Evolutionary conservation across 495 filamentous ascomycete genomes (phyloP), one percentile per base, ranked within the genome.

Genomic region (Cairneyella variabilis): DNA sequence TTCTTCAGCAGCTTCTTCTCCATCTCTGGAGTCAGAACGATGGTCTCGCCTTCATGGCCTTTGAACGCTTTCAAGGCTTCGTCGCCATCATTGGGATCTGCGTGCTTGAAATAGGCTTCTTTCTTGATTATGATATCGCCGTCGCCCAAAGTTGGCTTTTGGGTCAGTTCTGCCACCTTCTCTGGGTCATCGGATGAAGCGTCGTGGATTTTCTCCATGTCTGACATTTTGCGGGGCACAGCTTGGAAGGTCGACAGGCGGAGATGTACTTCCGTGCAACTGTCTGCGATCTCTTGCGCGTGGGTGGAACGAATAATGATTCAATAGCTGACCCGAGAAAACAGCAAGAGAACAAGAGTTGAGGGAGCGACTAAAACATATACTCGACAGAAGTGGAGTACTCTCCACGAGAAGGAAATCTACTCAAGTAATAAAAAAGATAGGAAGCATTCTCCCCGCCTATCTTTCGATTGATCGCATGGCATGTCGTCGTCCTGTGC

Each of bases 1-100:
- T 71, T 80, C 18, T 66, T 62, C 22, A 86, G 53, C 12, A 85
- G 54, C 14, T 71, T 72, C 46, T 71, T 77, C 62, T 71, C 69
- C 8, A 63, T 60, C 39, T 71, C 68, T 36, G 63, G 58, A 5
- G 60, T 71, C 41, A 71, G 39, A 6, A 62, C 34, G 12, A 71
- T 62, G 0, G 20, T 17, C 28, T 61, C 54, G 2, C 52, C 63
- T 43, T 72, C 69, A 48, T 56, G 52, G 4, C 57, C 53, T 2
- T 10, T 51, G 25, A 62, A 58, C 2, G 59, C 59, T 14, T 54
- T 62, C 20, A 62, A 50, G 2, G 59, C 59, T 17, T 51, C 47
- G 43, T 62, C 59, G 10, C 51, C 59, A 48, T 62, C 55, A 52
- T 54, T 58, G 8, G 36, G 26, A 45, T 62, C 50, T 8, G 59